Evolutionary conservation across 257 asterid species (phyloP), one percentile per base, ranked within the genome.

Genomic region (Coffea canephora): DNA sequence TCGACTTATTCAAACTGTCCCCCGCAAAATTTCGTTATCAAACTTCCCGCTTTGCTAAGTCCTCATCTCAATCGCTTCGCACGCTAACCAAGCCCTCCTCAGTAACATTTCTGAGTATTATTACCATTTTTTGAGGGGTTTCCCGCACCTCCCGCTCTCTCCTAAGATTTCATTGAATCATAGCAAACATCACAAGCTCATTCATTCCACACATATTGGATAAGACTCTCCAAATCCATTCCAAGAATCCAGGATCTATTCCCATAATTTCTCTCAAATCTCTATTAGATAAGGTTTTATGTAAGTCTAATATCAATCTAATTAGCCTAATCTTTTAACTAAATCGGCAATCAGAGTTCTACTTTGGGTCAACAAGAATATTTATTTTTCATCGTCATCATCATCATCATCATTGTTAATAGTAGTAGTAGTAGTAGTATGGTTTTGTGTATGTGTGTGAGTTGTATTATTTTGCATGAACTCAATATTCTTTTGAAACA

Each of bases 231-330:
- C 71, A 74, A 74, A 80, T 80, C 83, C 71, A 36, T 68, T 80
- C 83, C 83, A 80, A 80, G 50, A 62, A 82, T 81, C 69, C 50
- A 59, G 77, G 81, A 82, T 82, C 78, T 68, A 61, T 69, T 25
- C 64, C 59, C 74, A 2, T 12, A 41, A 19, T 71, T 39, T 71
- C 78, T 70, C 54, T 57, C 75, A 43, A 52, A 73, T 74, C 61
- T 69, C 41, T 70, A 36, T 69, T n/a, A 18, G 74, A 76, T 76
- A 76, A 71, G 71, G 74, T 54, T 61, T 59, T 45, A 34, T 36
- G 66, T 57, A 67, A 73, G 67, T 62, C 68, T 15, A 50, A 65
- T 25, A 65, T 65, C 50, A 50, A 74, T 61, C 61, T 49, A 39
- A 39, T 39, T 10, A 36, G 36, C 61, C 69, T 45, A 73, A 80